Evolutionary conservation across 805 yeast species (phyloP).

Genomic region (Yarrowia sp.): DNA sequence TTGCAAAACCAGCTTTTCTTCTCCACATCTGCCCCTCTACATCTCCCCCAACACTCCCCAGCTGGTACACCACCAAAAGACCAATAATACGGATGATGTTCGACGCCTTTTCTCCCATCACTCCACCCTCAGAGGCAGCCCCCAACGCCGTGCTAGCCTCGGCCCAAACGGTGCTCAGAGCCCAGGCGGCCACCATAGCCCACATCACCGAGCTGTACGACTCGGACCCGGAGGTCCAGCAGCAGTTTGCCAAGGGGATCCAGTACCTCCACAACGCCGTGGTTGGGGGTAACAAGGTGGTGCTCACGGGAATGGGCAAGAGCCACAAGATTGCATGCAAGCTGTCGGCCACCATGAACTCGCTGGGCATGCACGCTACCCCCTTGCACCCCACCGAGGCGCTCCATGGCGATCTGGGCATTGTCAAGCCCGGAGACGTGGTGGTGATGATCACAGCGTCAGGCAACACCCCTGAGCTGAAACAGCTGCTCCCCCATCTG

Average conservation of each 20-base stretch:
- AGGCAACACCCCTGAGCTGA: slow-evolving; percentile 82
- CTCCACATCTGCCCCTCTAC: neutral
- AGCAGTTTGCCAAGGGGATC: slow-evolving; percentile 47
- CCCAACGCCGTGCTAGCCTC: slow-evolving; percentile 58
- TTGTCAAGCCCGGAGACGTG: slow-evolving; percentile 63
- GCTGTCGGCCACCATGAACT: slow-evolving; percentile 80
- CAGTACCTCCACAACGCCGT: slow-evolving; percentile 53
- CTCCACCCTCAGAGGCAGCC: slow-evolving; percentile 62
- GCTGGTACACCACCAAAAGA: too few relatives aligned
- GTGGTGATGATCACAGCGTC: slow-evolving; percentile 75
- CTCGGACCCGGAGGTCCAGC: slow-evolving; percentile 44
- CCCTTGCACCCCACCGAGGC: slow-evolving; percentile 86
- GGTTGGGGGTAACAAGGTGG: slow-evolving; percentile 67
- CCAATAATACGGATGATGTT: slow-evolving; percentile 10
- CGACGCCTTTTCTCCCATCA: slow-evolving; percentile 40
- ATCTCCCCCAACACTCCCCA: too few relatives aligned
- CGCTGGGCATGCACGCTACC: slow-evolving; percentile 73
- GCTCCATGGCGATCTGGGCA: slow-evolving; percentile 87
- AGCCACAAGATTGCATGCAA: slow-evolving; percentile 80
- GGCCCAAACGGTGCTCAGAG: slow-evolving; percentile 49
- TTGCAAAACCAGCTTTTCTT: neutral
- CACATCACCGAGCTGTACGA: slow-evolving; percentile 47
- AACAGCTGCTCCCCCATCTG: slow-evolving; percentile 63
- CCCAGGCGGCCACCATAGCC: slow-evolving; percentile 52
- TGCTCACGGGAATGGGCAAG: slow-evolving; percentile 85